phyloP scores from a whole-genome alignment of 495 filamentous ascomycete species.

The Sporormia fimetaria region DNA sequence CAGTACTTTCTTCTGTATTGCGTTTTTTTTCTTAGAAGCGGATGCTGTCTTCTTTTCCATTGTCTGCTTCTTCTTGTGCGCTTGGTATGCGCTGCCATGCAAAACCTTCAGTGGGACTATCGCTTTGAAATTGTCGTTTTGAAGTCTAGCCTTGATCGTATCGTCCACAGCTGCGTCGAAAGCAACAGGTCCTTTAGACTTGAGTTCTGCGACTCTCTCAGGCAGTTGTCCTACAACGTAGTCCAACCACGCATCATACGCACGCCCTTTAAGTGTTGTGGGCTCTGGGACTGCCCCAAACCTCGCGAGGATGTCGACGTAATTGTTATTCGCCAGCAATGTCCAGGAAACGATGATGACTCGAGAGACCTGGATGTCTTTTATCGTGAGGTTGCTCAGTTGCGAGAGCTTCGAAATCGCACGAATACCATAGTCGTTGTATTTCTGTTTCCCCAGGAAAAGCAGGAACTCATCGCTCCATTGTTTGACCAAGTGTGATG shows the following conservation, averaged over 20 bases:
- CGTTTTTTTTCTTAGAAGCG: constrained; percentile 1
- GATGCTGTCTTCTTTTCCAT: not conserved
- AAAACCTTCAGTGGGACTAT: constrained; percentile 25
- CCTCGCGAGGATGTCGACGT: constrained; percentile 40
- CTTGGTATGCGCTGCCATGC: constrained; percentile 23
- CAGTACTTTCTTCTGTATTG: not conserved
- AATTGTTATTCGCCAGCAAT: constrained; percentile 37
- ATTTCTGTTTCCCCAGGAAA: constrained; percentile 38
- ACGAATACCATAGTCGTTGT: constrained; percentile 33
- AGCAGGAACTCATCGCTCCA: constrained; percentile 53
- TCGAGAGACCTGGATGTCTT: constrained; percentile 38
- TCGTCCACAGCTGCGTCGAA: constrained; percentile 28
- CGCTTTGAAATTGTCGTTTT: constrained; percentile 17
- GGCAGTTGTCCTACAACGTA: constrained; percentile 34
- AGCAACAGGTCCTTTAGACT: constrained; percentile 20
- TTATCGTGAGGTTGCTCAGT: constrained; percentile 33
- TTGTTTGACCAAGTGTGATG: constrained; percentile 50
- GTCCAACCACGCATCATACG: constrained; percentile 45
- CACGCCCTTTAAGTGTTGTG: constrained; percentile 32
- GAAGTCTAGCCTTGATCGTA: constrained; percentile 24
- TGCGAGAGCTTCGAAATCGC: constrained; percentile 29
- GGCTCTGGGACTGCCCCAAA: constrained; percentile 44
- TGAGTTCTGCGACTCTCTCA: constrained; percentile 35
- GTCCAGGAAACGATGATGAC: constrained; percentile 46
- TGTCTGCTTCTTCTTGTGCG: constrained; percentile 5